These are phyloP conservation scores for Syncephalastrum monosporum DNA, from an alignment of 371 early-diverging fungal genomes.

Conservation along the genomic window DNA sequence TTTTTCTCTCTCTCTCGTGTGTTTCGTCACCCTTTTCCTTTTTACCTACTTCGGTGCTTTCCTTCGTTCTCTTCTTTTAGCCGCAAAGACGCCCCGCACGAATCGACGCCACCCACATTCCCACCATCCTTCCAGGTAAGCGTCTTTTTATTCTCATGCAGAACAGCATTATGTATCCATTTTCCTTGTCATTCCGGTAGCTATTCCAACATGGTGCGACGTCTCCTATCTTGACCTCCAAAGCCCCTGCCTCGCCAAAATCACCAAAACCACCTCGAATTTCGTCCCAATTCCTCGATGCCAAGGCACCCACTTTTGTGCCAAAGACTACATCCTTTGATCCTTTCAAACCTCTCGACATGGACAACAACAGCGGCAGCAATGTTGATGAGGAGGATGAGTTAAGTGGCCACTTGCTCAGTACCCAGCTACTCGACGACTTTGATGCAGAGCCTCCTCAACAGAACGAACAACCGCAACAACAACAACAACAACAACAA, in stretches of 20 bases:
- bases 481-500: constrained; percentile 2
- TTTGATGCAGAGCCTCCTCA: constrained; percentile 9
- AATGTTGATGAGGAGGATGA: constrained; percentile 10
- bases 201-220: not conserved
- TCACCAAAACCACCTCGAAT: constrained; percentile 7
- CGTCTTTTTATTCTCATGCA: not conserved
- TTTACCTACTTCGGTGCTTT: not conserved
- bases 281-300: constrained; percentile 5
- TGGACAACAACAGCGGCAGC: not conserved
- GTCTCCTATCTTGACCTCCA: constrained; percentile 11
- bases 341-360: constrained; percentile 10
- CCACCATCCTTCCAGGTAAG: constrained; percentile 9
- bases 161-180: not conserved
- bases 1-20: not conserved
- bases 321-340: constrained; percentile 9
- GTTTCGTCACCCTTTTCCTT: not conserved
- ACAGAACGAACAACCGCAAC: not conserved
- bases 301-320: constrained; percentile 6
- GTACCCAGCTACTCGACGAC: constrained; percentile 18
- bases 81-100: not conserved
- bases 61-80: not conserved
- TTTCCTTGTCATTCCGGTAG: too few relatives aligned
- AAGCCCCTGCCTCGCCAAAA: constrained; percentile 10
- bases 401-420: constrained; percentile 15
- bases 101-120: constrained; percentile 4